Conservation (phyloP, 2,329 filamentous ascomycete genomes). For the Xylariaceae sp. region DNA sequence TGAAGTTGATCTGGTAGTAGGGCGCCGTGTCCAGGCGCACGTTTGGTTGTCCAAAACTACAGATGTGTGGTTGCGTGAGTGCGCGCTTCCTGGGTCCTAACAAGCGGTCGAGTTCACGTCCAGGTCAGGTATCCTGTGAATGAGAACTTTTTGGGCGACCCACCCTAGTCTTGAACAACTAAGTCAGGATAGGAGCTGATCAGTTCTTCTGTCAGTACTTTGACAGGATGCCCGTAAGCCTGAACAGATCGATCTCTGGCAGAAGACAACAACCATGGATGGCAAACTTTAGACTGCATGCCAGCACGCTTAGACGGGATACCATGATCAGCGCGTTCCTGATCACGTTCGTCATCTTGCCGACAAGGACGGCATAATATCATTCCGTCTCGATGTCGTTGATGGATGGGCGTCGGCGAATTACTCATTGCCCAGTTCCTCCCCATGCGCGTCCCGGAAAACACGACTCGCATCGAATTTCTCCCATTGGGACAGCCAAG, state of each 20-base stretch:
- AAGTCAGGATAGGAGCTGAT: constrained; percentile 25
- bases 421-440: too few relatives aligned
- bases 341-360: constrained; percentile 15
- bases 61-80: too few relatives aligned
- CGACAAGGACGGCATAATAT: constrained; percentile 22
- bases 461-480: constrained; percentile 21
- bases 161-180: constrained; percentile 20
- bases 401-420: background rate
- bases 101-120: too few relatives aligned
- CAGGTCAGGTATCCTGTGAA: too few relatives aligned
- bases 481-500: constrained; percentile 18
- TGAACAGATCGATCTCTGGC: constrained; percentile 21
- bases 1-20: too few relatives aligned
- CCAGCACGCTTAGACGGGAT: constrained; percentile 24
- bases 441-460: too few relatives aligned
- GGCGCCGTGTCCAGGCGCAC: too few relatives aligned
- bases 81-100: too few relatives aligned
- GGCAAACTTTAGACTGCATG: constrained; percentile 14
- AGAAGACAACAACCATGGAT: constrained; percentile 16
- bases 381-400: constrained; percentile 22
- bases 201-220: constrained; percentile 20
- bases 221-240: constrained; percentile 17
- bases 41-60: too few relatives aligned
- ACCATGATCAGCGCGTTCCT: constrained; percentile 18
- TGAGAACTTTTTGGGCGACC: too few relatives aligned